A percentile compares a stretch with the other conserved stretches of the same genome.
Evolutionary conservation across 805 yeast species (phyloP).

Genomic region (Metschnikowia drakensbergensis): DNA sequence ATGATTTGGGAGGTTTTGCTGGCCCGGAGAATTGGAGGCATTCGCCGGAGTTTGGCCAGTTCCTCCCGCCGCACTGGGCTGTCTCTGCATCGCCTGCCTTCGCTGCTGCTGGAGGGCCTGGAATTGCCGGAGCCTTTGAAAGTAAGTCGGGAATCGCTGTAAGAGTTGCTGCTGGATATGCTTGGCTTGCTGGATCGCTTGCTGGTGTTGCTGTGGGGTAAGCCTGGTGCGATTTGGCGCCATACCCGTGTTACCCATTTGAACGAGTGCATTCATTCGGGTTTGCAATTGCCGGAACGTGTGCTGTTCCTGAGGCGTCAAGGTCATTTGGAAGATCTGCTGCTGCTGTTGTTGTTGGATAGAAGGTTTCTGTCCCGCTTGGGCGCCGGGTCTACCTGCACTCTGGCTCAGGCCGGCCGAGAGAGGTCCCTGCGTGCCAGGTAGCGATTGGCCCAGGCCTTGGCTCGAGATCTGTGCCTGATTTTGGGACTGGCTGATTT

Average conservation of each 20-base stretch:
- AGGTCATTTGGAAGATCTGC: constrained; percentile 41
- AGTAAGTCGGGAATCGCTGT: constrained; percentile 36
- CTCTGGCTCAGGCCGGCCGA: background rate
- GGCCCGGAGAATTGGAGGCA: background rate
- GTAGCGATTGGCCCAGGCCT: constrained; percentile 1
- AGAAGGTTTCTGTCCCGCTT: constrained; percentile 18
- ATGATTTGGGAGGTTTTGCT: constrained; percentile 2
- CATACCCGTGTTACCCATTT: constrained; percentile 41
- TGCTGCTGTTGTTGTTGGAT: constrained; percentile 43
- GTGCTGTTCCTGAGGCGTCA: constrained; percentile 41
- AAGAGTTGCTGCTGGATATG: constrained; percentile 33
- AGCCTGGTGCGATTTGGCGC: constrained; percentile 42
- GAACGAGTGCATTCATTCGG: constrained; percentile 37
- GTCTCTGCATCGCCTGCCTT: constrained; percentile 17
- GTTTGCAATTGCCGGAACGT: constrained; percentile 38
- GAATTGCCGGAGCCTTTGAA: constrained; percentile 35
- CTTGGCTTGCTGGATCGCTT: constrained; percentile 42
- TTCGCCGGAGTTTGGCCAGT: background rate
- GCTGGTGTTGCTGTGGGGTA: constrained; percentile 43
- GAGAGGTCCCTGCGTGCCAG: background rate
- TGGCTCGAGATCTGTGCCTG: background rate
- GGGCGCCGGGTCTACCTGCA: constrained; percentile 12
- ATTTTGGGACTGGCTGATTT: background rate
- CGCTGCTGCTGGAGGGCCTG: constrained; percentile 32
- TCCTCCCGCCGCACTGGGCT: constrained; percentile 9